These are phyloP conservation scores for Eucalyptus pumila DNA, from an alignment of 345 rosid species.

Conservation along the genomic window DNA sequence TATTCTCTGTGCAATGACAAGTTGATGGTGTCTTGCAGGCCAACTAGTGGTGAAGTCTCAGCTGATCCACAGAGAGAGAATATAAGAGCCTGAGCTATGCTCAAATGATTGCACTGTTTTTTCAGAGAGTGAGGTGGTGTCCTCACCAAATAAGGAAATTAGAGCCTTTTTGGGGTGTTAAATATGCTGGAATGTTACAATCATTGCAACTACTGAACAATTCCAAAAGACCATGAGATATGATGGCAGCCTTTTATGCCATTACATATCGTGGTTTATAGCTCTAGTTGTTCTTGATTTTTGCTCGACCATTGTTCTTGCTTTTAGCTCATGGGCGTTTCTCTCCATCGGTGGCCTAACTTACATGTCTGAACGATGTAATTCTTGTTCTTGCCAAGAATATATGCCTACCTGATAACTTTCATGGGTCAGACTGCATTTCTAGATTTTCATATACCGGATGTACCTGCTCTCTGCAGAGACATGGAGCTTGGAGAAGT, in stretches of 20 bases:
- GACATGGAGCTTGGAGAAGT: not conserved
- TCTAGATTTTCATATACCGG: not conserved
- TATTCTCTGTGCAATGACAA: not conserved
- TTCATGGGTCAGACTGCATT: not conserved
- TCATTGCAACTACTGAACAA: not conserved
- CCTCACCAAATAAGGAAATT: not conserved
- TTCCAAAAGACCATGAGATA: not conserved
- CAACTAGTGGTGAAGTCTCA: not conserved
- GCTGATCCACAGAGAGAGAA: constrained; percentile 32
- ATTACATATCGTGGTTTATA: not conserved
- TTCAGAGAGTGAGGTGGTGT: not conserved
- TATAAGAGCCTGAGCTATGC: constrained; percentile 48
- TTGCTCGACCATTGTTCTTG: not conserved
- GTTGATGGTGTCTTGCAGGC: not conserved
- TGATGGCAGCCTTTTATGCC: not conserved
- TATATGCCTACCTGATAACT: not conserved
- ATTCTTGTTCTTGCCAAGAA: not conserved
- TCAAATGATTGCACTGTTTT: not conserved
- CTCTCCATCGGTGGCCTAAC: not conserved
- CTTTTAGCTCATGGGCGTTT: not conserved
- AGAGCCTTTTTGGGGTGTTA: not conserved
- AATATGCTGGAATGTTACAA: not conserved
- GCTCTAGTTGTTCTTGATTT: not conserved
- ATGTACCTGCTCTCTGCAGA: not conserved
- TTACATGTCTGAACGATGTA: not conserved